phyloP scores from a whole-genome alignment of 352 stramenopile genomes.

The Phytophthora citrophthora region DNA sequence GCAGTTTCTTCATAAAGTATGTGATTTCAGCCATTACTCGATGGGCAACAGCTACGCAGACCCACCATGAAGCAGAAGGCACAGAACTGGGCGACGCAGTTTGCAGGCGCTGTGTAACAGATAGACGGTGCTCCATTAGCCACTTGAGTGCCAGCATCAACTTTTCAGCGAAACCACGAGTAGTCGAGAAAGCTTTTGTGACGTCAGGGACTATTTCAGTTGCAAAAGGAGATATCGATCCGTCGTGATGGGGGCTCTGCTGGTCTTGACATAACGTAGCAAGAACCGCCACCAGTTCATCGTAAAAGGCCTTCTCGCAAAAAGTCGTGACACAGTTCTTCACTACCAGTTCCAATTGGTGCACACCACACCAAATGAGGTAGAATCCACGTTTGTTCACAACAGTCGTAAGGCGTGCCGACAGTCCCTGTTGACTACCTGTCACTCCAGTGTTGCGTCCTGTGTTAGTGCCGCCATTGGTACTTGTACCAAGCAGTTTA shows the following conservation, averaged over 20 bases:
- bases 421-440: conserved; percentile 54
- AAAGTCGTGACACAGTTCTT: conserved; percentile 58
- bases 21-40: conserved; percentile 63
- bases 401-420: conserved; percentile 46
- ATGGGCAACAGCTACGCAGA: conserved; percentile 52
- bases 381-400: conserved; percentile 60
- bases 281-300: conserved; percentile 55
- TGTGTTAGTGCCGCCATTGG: conserved; percentile 46
- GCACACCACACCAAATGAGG: conserved; percentile 62
- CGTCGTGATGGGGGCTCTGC: conserved; percentile 9
- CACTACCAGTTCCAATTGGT: conserved; percentile 67
- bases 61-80: conserved; percentile 65
- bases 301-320: conserved; percentile 58
- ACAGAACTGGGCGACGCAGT: conserved; percentile 20
- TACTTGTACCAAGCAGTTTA: conserved; percentile 62
- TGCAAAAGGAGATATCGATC: conserved; percentile 20
- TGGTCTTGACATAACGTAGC: conserved; percentile 41
- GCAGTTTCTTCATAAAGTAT: conserved; percentile 67
- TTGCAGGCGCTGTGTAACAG: conserved; percentile 38
- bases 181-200: conserved; percentile 28
- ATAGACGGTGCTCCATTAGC: conserved; percentile 49
- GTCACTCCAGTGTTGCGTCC: conserved; percentile 51
- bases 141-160: conserved; percentile 60
- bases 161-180: conserved; percentile 47
- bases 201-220: conserved; percentile 52